Conservation (phyloP, 2,329 filamentous ascomycete species). For the Talaromyces sp. region DNA sequence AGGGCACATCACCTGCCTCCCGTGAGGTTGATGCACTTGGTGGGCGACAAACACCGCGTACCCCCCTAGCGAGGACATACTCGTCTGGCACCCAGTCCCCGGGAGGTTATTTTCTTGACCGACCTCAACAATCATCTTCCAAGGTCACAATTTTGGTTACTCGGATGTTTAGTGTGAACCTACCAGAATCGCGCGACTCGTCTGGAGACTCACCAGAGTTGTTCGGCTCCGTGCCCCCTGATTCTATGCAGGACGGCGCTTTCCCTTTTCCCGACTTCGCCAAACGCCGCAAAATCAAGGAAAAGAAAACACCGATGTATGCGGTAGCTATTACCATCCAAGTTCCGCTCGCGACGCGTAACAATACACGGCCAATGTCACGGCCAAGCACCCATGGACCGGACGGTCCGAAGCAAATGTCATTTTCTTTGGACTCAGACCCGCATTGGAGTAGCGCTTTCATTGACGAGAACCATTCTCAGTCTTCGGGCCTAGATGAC, state of each 20-base stretch:
- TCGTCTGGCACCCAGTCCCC: slow-evolving; percentile 29
- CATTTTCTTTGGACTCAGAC: slow-evolving; percentile 40
- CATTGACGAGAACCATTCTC: slow-evolving; percentile 38
- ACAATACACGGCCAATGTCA: slow-evolving; percentile 30
- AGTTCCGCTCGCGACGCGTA: slow-evolving; percentile 41
- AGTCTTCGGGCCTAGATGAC: slow-evolving; percentile 48
- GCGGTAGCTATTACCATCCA: slow-evolving; percentile 55
- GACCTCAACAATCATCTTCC: slow-evolving; percentile 33
- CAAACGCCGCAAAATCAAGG: slow-evolving; percentile 45
- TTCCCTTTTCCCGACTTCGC: slow-evolving; percentile 35
- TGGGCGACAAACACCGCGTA: slow-evolving; percentile 18
- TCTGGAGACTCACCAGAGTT: slow-evolving; percentile 29
- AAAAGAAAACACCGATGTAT: slow-evolving; percentile 55
- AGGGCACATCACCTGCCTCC: slow-evolving; percentile 20
- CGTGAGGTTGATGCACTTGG: slow-evolving; percentile 17
- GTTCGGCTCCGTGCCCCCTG: slow-evolving; percentile 26
- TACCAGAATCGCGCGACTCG: slow-evolving; percentile 43
- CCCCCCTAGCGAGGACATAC: slow-evolving; percentile 33
- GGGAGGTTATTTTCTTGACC: slow-evolving; percentile 15
- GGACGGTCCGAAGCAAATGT: slow-evolving; percentile 29
- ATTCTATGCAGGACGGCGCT: slow-evolving; percentile 29
- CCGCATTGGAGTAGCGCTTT: slow-evolving; percentile 33
- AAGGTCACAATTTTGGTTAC: slow-evolving; percentile 54
- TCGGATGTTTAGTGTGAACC: slow-evolving; percentile 55
- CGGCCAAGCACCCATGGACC: slow-evolving; percentile 29